Percentiles rank a stretch among this genome's conserved stretches.
These are phyloP conservation scores for Hyphopichia burtonii DNA, from an alignment of 1,139 yeast genomes.

Conservation along the genomic window DNA sequence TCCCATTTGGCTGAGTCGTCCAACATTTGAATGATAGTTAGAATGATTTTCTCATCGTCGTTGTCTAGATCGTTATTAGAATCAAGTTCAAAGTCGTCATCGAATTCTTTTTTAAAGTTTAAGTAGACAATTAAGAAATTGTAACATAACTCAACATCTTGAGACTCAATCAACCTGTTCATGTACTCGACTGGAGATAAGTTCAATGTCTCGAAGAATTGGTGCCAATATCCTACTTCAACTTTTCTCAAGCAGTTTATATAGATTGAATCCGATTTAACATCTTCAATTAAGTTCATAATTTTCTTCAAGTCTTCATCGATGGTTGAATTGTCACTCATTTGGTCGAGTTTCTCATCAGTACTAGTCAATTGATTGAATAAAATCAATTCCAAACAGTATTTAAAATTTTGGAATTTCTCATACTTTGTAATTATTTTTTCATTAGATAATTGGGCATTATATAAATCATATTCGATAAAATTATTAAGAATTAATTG, in stretches of 20 bases:
- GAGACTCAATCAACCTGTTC: slow-evolving; percentile 32
- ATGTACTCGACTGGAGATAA: slow-evolving; percentile 41
- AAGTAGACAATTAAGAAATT: slow-evolving; percentile 43
- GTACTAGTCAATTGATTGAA: slow-evolving; percentile 29
- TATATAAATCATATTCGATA: slow-evolving; percentile 38
- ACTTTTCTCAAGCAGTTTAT: slow-evolving; percentile 46
- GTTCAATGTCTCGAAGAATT: slow-evolving; percentile 32
- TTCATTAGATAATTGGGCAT: slow-evolving; percentile 13
- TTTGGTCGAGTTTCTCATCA: neutral
- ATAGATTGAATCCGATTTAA: slow-evolving; percentile 32
- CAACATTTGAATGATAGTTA: slow-evolving; percentile 35
- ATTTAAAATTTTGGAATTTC: slow-evolving; percentile 31
- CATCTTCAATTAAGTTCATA: slow-evolving; percentile 28
- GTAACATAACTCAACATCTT: slow-evolving; percentile 42
- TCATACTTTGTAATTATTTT: slow-evolving; percentile 24
- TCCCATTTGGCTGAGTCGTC: slow-evolving; percentile 38
- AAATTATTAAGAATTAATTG: slow-evolving; percentile 38
- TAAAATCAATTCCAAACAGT: slow-evolving; percentile 41
- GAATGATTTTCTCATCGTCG: slow-evolving; percentile 32
- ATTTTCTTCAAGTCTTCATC: slow-evolving; percentile 19
- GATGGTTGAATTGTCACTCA: slow-evolving; percentile 10
- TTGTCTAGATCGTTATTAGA: slow-evolving; percentile 16
- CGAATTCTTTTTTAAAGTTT: slow-evolving; percentile 34
- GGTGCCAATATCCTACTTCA: slow-evolving; percentile 41
- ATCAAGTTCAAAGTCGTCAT: neutral